These are phyloP conservation scores for Ascochyta pisi DNA, from an alignment of 2,329 filamentous ascomycete species.

Conservation along the genomic window DNA sequence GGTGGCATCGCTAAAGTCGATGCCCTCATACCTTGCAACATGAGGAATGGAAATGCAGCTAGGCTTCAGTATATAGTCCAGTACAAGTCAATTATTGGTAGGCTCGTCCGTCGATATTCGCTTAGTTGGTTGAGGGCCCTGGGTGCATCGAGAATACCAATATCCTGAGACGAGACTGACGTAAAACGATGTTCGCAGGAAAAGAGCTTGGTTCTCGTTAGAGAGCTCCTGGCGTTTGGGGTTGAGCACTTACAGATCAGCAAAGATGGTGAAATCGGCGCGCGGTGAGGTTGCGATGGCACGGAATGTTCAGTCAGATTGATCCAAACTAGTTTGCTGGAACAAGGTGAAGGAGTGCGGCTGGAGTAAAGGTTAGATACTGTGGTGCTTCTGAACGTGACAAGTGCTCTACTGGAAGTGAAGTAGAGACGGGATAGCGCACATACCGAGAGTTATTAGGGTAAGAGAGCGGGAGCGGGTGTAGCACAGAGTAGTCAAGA, in stretches of 20 bases:
- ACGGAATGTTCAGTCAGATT: background rate
- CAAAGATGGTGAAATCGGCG: background rate
- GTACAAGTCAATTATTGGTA: background rate
- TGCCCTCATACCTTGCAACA: slow-evolving; percentile 47
- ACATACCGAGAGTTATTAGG: slow-evolving; percentile 24
- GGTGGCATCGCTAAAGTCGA: slow-evolving; percentile 46
- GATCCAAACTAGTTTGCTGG: background rate
- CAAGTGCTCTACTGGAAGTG: background rate
- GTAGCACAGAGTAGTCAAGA: slow-evolving; percentile 29
- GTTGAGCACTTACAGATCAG: background rate
- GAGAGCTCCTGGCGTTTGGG: background rate
- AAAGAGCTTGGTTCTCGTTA: background rate
- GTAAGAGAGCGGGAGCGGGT: slow-evolving; percentile 21
- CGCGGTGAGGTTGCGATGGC: background rate
- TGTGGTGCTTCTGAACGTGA: background rate
- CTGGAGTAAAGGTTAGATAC: slow-evolving; percentile 7
- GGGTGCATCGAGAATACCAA: background rate
- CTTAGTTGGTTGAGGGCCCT: background rate
- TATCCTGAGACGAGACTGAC: background rate
- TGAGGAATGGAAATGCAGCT: slow-evolving; percentile 29
- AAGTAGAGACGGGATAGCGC: slow-evolving; percentile 8
- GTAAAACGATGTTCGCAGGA: background rate
- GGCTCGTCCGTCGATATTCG: background rate
- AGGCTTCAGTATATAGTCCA: background rate
- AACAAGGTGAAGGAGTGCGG: background rate